Evolutionary conservation across 2,329 filamentous ascomycete genomes (phyloP).

Genomic region (Fusarium sp.): DNA sequence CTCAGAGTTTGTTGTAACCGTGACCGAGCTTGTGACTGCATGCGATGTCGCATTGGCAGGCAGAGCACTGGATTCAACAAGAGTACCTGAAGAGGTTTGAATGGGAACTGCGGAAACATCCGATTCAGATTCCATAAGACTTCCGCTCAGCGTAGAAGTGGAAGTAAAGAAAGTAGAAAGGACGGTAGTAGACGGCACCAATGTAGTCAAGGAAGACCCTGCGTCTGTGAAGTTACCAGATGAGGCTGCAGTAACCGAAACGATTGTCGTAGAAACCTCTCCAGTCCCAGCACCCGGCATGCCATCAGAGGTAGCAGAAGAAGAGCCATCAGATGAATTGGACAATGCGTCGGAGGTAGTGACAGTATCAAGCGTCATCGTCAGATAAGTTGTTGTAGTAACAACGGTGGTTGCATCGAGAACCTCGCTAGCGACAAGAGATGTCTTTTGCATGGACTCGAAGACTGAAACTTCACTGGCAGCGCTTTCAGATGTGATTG

Average conservation of each 20-base stretch:
- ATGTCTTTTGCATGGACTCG: neutral
- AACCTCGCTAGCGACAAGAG: neutral
- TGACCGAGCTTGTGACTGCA: neutral
- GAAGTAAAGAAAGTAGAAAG: conserved; percentile 6
- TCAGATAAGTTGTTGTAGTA: conserved; percentile 19
- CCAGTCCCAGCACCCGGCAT: conserved; percentile 4
- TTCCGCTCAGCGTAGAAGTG: neutral
- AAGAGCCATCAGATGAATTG: neutral
- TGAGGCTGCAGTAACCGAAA: neutral
- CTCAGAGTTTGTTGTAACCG: conserved; percentile 22
- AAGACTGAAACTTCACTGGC: neutral
- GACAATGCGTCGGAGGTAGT: neutral
- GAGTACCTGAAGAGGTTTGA: neutral
- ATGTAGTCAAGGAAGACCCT: neutral
- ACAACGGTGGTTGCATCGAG: neutral
- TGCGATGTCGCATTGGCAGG: conserved; percentile 13
- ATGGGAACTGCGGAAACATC: neutral
- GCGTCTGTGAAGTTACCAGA: conserved; percentile 3
- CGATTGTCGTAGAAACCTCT: neutral
- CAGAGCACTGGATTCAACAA: conserved; percentile 17
- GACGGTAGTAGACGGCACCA: neutral
- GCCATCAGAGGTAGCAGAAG: neutral
- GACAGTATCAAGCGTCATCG: neutral
- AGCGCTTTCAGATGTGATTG: neutral
- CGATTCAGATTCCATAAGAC: neutral